Base-by-base conservation (phyloP, 768 basidiomycete species). In the Russula griseocarnosa region DNA sequence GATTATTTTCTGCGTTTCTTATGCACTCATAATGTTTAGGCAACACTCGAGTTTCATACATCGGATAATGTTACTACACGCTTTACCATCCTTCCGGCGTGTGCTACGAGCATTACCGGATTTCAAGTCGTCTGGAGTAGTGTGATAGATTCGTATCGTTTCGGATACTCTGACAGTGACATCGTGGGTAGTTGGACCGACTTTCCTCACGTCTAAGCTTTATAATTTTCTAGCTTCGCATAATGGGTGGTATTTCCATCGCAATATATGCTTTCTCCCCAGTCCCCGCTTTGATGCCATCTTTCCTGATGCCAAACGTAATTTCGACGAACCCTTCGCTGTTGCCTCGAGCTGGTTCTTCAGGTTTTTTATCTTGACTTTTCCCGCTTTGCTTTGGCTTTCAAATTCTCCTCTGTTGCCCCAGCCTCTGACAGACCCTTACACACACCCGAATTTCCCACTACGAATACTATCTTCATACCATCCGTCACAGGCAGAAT, bases 401-500 rank as follows among this genome's bases (percentile, higher is more conserved):
- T 47, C 67, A 42, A 22, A 34, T 6, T 36, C 85, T 54, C 86
- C 85, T 11, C 79, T 84, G 20, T 79, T 88, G 38, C 80, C 79
- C 2, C 81, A 82, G 71, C 86, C 84, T 42, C 72, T 84, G 18
- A 63, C 69, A 30, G 73, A 77, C 61, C 78, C 83, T 5, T 86
- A 82, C 69, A 76, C 73, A 32, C 83, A 82, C 66, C 82, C 82
- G 2, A 74, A 71, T 34, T 79, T 79, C 62, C 82, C 84, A 3
- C 75, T 90, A n/a, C 82, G 79, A 40, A 82, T 93, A 28, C 82
- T 88, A 55, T 90, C 83, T 1, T 81, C 88, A 80, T 80, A 22
- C 79, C 84, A 60, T 89, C 89, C 22, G 73, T 81, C n/a, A 95
- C 92, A 1, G 94, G 94, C 1, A 77, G 87, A 16, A 83, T 98